phyloP scores from a whole-genome alignment of 805 yeast genomes.

The Pichia membranifaciens region DNA sequence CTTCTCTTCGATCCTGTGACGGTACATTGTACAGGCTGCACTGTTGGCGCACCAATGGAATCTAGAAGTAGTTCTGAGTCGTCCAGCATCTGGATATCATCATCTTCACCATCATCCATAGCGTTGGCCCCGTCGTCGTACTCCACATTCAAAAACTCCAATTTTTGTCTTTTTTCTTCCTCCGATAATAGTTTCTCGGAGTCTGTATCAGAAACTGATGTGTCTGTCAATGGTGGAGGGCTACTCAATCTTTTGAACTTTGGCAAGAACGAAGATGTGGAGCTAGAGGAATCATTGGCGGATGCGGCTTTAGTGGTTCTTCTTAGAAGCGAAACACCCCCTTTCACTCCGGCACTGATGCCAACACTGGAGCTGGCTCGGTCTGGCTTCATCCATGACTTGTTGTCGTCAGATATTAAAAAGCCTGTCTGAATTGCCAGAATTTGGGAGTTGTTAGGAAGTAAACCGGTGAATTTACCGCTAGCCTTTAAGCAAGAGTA shows the following conservation, averaged over 20 bases:
- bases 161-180: slow-evolving; percentile 40
- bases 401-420: slow-evolving; percentile 34
- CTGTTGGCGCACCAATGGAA: slow-evolving; percentile 43
- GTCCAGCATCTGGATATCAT: slow-evolving; percentile 14
- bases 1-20: slow-evolving; percentile 56
- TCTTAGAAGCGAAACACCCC: slow-evolving; percentile 19
- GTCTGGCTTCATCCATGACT: slow-evolving; percentile 53
- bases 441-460: slow-evolving; percentile 45
- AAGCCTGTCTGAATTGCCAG: slow-evolving; percentile 68
- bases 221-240: slow-evolving; percentile 39
- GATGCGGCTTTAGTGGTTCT: slow-evolving; percentile 5
- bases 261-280: slow-evolving; percentile 20
- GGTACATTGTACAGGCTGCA: slow-evolving; percentile 53
- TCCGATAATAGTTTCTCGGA: slow-evolving; percentile 35
- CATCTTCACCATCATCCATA: slow-evolving; percentile 14
- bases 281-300: not conserved
- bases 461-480: slow-evolving; percentile 49
- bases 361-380: not conserved
- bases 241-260: slow-evolving; percentile 26
- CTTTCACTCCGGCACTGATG: not conserved
- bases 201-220: slow-evolving; percentile 34
- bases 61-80: slow-evolving; percentile 26
- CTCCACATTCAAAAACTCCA: slow-evolving; percentile 48
- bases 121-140: slow-evolving; percentile 7
- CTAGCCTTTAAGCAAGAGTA: slow-evolving; percentile 34